Conservation (phyloP, 352 stramenopile genomes). For the Pythium aristosporum region DNA sequence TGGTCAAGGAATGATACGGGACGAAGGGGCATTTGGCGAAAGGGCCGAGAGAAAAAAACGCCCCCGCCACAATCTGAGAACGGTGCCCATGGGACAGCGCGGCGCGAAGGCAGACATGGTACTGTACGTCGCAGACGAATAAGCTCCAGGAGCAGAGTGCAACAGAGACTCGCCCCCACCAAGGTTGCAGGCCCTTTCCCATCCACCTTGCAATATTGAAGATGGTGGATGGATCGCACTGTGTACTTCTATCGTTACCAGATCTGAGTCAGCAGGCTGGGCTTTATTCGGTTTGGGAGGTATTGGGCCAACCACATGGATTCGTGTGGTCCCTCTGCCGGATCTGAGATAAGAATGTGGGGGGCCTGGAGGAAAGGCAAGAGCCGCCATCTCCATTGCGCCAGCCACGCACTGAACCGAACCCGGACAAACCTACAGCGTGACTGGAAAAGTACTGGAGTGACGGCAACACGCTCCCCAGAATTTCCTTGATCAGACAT, state of each 20-base stretch:
- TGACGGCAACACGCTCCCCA: neutral
- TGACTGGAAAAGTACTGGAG: neutral
- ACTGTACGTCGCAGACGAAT: conserved; percentile 8
- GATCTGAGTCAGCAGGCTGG: conserved; percentile 20
- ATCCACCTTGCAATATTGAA: conserved; percentile 11
- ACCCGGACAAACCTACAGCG: neutral
- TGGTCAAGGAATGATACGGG: neutral
- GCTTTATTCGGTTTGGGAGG: conserved; percentile 11
- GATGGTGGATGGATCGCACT: neutral
- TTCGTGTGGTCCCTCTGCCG: neutral
- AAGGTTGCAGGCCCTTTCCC: neutral
- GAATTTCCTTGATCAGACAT: no score
- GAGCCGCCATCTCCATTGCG: conserved; percentile 4
- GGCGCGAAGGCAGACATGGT: no score
- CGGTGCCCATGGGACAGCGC: conserved; percentile 16
- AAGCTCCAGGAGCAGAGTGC: neutral
- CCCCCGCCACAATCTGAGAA: conserved; percentile 19
- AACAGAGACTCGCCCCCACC: neutral
- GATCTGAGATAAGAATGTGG: conserved; percentile 20
- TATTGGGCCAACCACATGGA: neutral
- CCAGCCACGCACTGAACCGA: neutral
- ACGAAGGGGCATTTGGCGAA: neutral
- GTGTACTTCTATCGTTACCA: conserved; percentile 16
- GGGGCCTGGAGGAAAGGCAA: no score
- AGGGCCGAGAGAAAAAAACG: neutral